Conservation (phyloP, 345 rosid genomes). For the Populus pruinosa region DNA sequence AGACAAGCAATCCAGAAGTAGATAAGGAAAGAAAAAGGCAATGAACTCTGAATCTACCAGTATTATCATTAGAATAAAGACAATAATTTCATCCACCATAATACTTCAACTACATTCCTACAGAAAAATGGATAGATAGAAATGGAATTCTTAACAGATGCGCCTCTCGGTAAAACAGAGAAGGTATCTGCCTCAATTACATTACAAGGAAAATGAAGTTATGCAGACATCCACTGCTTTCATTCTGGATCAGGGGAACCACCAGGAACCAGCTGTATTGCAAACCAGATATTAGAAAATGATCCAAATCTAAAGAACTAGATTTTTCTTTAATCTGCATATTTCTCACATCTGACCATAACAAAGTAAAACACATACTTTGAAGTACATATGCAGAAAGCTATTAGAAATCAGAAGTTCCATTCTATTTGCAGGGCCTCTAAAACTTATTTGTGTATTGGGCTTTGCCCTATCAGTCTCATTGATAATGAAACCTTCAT, state of each 20-base stretch:
- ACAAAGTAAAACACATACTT: background rate
- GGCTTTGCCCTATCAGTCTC: too few relatives aligned
- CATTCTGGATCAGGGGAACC: constrained; percentile 61
- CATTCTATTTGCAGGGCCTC: too few relatives aligned
- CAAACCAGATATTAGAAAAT: constrained; percentile 13
- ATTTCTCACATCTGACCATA: background rate
- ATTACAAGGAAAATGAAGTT: background rate
- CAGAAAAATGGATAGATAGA: background rate
- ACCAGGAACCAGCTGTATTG: constrained; percentile 89
- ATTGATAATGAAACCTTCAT: too few relatives aligned
- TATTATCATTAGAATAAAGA: background rate
- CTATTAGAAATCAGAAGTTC: too few relatives aligned
- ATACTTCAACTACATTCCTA: background rate
- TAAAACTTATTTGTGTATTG: too few relatives aligned
- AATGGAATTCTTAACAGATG: background rate
- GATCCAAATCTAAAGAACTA: background rate
- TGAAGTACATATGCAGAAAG: too few relatives aligned
- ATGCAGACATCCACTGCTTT: background rate
- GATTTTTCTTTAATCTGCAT: background rate
- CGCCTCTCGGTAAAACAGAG: constrained; percentile 8
- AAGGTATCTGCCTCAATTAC: constrained; percentile 3
- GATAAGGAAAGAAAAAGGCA: background rate
- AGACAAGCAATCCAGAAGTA: background rate
- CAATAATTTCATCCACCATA: background rate
- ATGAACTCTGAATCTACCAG: background rate